These are phyloP conservation scores for Monosporozyma aerobia DNA, from an alignment of 805 yeast species.

Conservation along the genomic window DNA sequence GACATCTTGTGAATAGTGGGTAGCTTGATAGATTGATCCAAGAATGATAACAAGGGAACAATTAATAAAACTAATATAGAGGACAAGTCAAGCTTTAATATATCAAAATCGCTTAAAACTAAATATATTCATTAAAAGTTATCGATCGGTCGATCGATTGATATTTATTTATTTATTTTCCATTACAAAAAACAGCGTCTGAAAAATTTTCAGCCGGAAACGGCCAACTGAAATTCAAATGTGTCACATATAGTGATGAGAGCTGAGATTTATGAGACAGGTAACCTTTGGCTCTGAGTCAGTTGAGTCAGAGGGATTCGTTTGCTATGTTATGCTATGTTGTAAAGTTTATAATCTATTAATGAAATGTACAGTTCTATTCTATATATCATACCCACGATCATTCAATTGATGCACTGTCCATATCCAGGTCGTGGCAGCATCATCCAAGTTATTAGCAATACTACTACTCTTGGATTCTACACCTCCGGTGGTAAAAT, in stretches of 20 bases:
- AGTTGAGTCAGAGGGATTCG: neutral
- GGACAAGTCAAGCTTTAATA: neutral
- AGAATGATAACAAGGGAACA: neutral
- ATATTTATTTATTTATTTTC: neutral
- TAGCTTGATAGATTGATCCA: neutral
- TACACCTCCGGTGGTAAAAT: conserved; percentile 52
- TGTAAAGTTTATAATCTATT: neutral
- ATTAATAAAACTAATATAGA: neutral
- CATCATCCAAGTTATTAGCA: conserved; percentile 50
- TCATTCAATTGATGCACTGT: conserved; percentile 51
- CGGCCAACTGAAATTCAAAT: neutral
- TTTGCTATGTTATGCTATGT: neutral
- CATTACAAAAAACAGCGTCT: neutral
- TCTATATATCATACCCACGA: conserved; percentile 36
- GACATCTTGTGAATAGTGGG: conserved; percentile 13
- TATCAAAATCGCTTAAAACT: neutral
- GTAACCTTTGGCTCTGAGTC: neutral
- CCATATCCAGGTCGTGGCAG: conserved; percentile 74
- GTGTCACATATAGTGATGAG: neutral
- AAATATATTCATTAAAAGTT: neutral
- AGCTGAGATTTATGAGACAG: too few species aligned
- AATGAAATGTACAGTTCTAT: conserved; percentile 1
- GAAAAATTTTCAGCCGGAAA: conserved; percentile 1
- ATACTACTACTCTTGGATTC: conserved; percentile 48
- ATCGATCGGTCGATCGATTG: neutral